A percentile compares a stretch with the other conserved stretches of the same genome.
These are phyloP conservation scores for Isoetes taiwanensis DNA, from an alignment of 75 land plant species.

Conservation along the genomic window DNA sequence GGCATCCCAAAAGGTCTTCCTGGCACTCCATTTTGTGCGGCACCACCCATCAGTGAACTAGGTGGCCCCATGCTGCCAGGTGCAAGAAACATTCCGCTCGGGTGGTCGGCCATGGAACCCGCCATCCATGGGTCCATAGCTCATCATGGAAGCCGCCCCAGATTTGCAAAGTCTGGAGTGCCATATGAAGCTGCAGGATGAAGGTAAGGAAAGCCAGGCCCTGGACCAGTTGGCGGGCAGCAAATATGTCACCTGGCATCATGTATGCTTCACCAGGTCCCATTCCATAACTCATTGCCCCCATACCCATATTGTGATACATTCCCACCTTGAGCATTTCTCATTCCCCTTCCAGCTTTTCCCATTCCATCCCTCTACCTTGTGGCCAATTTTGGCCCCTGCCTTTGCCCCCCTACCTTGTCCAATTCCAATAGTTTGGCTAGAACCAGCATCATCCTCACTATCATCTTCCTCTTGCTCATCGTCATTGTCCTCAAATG, in stretches of 20 bases:
- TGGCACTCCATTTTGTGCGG: slow-evolving; percentile 32
- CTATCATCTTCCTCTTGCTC: slow-evolving; percentile 91
- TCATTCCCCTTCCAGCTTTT: slow-evolving; percentile 54
- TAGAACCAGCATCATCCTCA: slow-evolving; percentile 66
- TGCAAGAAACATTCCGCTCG: slow-evolving; percentile 40
- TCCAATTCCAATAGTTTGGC: slow-evolving; percentile 15
- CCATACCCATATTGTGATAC: slow-evolving; percentile 28
- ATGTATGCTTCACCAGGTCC: slow-evolving; percentile 34
- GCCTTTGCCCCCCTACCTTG: slow-evolving; percentile 41
- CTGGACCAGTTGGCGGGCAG: slow-evolving; percentile 34
- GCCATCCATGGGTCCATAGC: slow-evolving; percentile 28
- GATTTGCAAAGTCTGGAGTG: slow-evolving; percentile 40
- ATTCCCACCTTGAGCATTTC: slow-evolving; percentile 39
- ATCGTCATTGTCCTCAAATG: slow-evolving; percentile 88
- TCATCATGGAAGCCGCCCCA: slow-evolving; percentile 12
- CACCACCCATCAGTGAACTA: slow-evolving; percentile 20
- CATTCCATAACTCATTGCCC: slow-evolving; percentile 39
- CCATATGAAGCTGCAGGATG: slow-evolving; percentile 28
- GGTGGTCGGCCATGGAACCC: slow-evolving; percentile 66
- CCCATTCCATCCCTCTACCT: slow-evolving; percentile 23
- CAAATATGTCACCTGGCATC: slow-evolving; percentile 17
- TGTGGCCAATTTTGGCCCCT: no score
- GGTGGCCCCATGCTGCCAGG: slow-evolving; percentile 49
- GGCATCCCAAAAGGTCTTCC: slow-evolving; percentile 48
- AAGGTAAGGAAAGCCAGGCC: slow-evolving; percentile 58